phyloP scores from a whole-genome alignment of 1,139 yeast species.

The Pichiaceae sp. region DNA sequence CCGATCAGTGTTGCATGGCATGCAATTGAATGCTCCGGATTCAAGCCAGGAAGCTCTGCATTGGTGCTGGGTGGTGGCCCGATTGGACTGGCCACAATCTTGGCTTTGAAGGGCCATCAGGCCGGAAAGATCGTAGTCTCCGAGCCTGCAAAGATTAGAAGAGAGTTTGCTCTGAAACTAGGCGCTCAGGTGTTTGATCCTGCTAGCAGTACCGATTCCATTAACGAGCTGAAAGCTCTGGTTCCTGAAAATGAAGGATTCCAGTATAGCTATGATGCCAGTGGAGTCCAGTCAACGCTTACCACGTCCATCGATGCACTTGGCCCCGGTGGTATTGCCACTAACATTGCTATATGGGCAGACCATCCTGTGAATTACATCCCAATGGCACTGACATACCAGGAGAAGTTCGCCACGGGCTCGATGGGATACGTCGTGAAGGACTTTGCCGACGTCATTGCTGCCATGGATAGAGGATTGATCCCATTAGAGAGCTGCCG shows the following conservation, averaged over 20 bases:
- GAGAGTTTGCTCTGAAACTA: constrained; percentile 41
- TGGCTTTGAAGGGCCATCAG: constrained; percentile 49
- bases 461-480: constrained; percentile 26
- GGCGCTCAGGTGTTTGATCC: constrained; percentile 47
- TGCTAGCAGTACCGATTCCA: constrained; percentile 26
- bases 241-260: constrained; percentile 46
- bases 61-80: constrained; percentile 57
- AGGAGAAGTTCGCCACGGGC: constrained; percentile 33
- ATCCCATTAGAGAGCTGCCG: constrained; percentile 24
- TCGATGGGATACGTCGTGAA: constrained; percentile 32
- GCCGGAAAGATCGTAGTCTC: constrained; percentile 47
- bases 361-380: constrained; percentile 27
- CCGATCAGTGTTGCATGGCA: constrained; percentile 56
- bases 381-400: constrained; percentile 33
- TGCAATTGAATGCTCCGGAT: constrained; percentile 39
- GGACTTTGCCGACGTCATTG: constrained; percentile 31
- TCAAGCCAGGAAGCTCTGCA: constrained; percentile 39
- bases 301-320: constrained; percentile 42
- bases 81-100: constrained; percentile 48
- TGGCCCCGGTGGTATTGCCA: constrained; percentile 53
- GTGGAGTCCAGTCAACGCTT: constrained; percentile 51
- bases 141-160: constrained; percentile 50
- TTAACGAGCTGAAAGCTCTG: constrained; percentile 28
- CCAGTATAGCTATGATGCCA: constrained; percentile 51
- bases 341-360: constrained; percentile 58